phyloP scores from a whole-genome alignment of 257 asterid genomes.

The Verbena officinalis region DNA sequence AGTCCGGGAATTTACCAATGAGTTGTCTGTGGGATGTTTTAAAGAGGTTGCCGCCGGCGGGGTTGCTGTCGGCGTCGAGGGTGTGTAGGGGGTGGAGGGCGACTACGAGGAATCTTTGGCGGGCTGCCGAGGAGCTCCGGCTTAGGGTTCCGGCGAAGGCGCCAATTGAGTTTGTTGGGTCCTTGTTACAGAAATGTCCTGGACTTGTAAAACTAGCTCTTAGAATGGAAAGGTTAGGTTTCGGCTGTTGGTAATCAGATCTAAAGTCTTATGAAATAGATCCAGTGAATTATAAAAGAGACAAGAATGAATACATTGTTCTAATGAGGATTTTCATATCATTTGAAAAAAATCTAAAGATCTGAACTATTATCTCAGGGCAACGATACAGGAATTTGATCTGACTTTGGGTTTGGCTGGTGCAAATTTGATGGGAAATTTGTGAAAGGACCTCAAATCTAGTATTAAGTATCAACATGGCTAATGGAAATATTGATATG shows the following conservation, averaged over 20 bases:
- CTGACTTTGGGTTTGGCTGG: neutral
- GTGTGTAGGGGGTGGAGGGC: conserved; percentile 95
- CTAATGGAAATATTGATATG: neutral
- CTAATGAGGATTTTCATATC: neutral
- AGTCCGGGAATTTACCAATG: conserved; percentile 57
- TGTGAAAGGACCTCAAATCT: neutral
- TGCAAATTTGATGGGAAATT: too few relatives aligned
- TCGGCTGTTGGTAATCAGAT: conserved; percentile 33
- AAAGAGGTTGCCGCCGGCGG: conserved; percentile 79
- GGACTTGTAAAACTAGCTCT: conserved; percentile 70
- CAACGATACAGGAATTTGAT: neutral
- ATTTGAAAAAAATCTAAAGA: neutral
- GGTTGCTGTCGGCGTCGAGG: conserved; percentile 67
- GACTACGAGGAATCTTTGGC: conserved; percentile 69
- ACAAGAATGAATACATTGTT: neutral
- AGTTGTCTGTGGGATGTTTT: conserved; percentile 82
- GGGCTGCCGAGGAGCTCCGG: conserved; percentile 84
- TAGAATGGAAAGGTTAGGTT: conserved; percentile 80
- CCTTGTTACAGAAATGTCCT: conserved; percentile 84
- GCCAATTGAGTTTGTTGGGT: conserved; percentile 82
- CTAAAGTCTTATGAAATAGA: conserved; percentile 33
- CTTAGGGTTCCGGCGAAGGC: conserved; percentile 80
- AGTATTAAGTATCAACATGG: neutral
- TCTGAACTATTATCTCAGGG: neutral
- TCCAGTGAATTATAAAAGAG: conserved; percentile 19